Conservation (phyloP, 805 yeast species). For the Ogataea salicorniae region DNA sequence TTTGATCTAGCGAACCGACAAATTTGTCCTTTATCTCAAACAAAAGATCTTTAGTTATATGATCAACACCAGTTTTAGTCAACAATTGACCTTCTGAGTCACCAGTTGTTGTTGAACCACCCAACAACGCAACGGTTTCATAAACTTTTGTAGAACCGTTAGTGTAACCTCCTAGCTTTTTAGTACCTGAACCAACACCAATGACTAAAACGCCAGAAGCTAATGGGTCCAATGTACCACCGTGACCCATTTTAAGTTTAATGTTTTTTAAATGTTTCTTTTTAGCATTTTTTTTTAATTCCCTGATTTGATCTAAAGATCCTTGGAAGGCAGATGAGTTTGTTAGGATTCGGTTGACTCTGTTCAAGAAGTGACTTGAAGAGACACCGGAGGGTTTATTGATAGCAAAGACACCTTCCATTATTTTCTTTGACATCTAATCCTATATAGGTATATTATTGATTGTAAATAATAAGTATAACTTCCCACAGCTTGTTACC, state of each 20-base stretch:
- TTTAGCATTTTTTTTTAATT: conserved; percentile 39
- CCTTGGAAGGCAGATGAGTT: conserved; percentile 51
- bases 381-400: conserved; percentile 84
- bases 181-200: conserved; percentile 93
- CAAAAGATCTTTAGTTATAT: conserved; percentile 51
- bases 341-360: conserved; percentile 59
- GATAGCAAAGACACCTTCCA: conserved; percentile 93
- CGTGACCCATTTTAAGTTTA: conserved; percentile 92
- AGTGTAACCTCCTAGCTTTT: conserved; percentile 64
- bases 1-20: conserved; percentile 76
- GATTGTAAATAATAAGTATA: too few relatives aligned
- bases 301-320: conserved; percentile 47
- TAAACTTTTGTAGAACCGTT: conserved; percentile 75
- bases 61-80: conserved; percentile 49
- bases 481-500: too few relatives aligned
- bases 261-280: conserved; percentile 48
- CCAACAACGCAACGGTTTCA: conserved; percentile 79
- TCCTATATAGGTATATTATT: too few relatives aligned
- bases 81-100: conserved; percentile 85
- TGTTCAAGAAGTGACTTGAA: conserved; percentile 67
- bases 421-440: conserved; percentile 19
- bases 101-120: conserved; percentile 89
- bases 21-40: conserved; percentile 53
- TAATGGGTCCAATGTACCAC: conserved; percentile 93
- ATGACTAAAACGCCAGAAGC: conserved; percentile 93